Conservation (phyloP, 2,329 filamentous ascomycete species). For the Monosporascus ibericus region DNA sequence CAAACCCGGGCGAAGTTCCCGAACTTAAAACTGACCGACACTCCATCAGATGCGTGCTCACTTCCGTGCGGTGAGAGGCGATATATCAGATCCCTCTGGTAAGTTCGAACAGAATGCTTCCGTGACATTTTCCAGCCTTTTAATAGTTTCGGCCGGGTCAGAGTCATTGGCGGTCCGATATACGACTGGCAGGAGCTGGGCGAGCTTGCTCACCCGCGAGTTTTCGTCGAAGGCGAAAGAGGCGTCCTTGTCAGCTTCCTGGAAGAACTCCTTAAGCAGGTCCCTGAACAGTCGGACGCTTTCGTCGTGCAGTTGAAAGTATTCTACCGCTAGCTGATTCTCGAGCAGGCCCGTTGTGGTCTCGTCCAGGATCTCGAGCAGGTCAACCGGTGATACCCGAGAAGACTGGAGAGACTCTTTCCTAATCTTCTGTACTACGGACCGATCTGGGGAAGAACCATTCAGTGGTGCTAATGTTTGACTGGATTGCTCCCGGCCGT, state of each 20-base stretch:
- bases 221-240: constrained; percentile 1
- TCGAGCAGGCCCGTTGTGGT: constrained; percentile 13
- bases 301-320: constrained; percentile 16
- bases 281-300: constrained; percentile 9
- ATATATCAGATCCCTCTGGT: not conserved
- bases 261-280: constrained; percentile 4
- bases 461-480: not conserved
- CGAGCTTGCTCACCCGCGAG: not conserved
- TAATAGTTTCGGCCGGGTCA: not conserved
- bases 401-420: constrained; percentile 6
- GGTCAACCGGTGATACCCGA: constrained; percentile 15
- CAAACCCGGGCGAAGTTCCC: too few relatives aligned
- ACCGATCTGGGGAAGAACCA: not conserved
- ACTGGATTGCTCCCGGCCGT: not conserved
- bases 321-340: constrained; percentile 18
- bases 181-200: constrained; percentile 2
- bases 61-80: not conserved
- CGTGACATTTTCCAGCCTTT: not conserved
- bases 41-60: too few relatives aligned
- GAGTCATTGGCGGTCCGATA: not conserved
- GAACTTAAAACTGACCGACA: too few relatives aligned
- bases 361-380: constrained; percentile 17
- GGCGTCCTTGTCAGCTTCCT: constrained; percentile 2
- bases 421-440: constrained; percentile 1
- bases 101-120: not conserved